Conservation (phyloP, 108 stramenopile genomes). For the Skeletonema marinoi region DNA sequence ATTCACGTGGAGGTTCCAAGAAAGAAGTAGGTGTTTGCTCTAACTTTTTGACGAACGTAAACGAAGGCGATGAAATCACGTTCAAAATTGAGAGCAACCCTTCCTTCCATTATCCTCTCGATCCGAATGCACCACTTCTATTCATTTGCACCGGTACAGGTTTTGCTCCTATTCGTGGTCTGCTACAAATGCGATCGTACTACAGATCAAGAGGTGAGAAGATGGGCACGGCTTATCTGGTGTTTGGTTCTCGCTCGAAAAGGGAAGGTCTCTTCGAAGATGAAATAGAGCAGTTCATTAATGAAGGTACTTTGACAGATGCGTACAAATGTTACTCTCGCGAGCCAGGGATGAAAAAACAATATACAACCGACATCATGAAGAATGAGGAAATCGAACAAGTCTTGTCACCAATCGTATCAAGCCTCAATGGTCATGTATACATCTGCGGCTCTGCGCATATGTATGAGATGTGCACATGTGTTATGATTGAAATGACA, state of each 20-base stretch:
- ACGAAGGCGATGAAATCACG: conserved; percentile 4
- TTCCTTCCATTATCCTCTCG: conserved; percentile 15
- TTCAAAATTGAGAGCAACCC: conserved; percentile 12
- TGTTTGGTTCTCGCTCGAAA: conserved; percentile 15
- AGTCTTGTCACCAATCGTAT: not conserved
- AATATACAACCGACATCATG: conserved; percentile 13
- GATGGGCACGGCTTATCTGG: conserved; percentile 10
- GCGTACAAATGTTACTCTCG: conserved; percentile 23
- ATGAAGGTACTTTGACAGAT: conserved; percentile 5
- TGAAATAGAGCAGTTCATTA: conserved; percentile 6
- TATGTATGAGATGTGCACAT: conserved; percentile 14
- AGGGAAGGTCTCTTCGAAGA: conserved; percentile 17
- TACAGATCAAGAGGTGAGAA: conserved; percentile 1
- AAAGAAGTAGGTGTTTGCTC: conserved; percentile 13
- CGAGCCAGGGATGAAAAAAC: conserved; percentile 14
- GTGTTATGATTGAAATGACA: conserved; percentile 1
- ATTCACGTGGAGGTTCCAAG: conserved; percentile 2
- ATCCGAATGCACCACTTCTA: not conserved
- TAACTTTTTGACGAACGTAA: conserved; percentile 10
- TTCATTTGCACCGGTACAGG: conserved; percentile 28
- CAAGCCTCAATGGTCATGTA: not conserved
- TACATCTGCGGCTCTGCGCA: conserved; percentile 22
- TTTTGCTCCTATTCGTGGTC: conserved; percentile 18
- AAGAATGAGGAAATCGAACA: not conserved
- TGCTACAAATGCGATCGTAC: conserved; percentile 16